Base-by-base conservation (phyloP, 1,284 basidiomycete genomes). In the Kwoniella shivajii region DNA sequence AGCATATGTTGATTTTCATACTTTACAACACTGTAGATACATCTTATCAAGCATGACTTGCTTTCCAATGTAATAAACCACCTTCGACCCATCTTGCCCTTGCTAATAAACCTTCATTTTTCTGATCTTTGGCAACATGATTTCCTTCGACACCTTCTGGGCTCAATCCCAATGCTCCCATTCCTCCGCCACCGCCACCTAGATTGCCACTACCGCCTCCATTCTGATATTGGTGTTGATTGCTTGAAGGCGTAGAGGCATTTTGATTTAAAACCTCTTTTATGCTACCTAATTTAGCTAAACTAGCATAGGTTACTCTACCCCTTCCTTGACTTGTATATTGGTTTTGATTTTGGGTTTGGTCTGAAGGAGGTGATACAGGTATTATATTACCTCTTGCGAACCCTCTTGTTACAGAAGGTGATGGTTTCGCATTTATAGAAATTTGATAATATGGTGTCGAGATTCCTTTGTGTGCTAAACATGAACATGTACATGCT, bases 401-500 rank as follows among this genome's bases (percentile, higher is more conserved):
- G 27, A 60, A 60, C 7, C 59, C 59, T 29, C 51, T 41, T 4
- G 54, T 60, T 3, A 60, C 41, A 5, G 46, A 47, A 1, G 59
- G 54, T 6, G 46, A 47, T 16, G 44, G 51, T 29, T 60, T 45
- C n/a, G 47, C 36, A 37, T 51, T 34, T 16, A 54, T 20, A 9
- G 43, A 45, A 5, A 58, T 34, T 9, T 61, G 55, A 29, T 38
- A 31, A 56, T 65, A 67, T 2, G 56, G 44, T 22, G 63, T 66
- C 0, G 55, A 54, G n/a, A 69, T 31, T 3, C 69, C 69, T 22
- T 38, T 46, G 18, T 60, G 59, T 3, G 55, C 44, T 0, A 67
- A 56, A 43, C 75, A 77, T 7, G 50, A 36, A 54, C 74, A 76
- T 1, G 62, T 38, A 56, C 74, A 76, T 5, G 73, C 59, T 6